Conservation (phyloP, 331 rosid genomes). For the Quercus lobata region DNA sequence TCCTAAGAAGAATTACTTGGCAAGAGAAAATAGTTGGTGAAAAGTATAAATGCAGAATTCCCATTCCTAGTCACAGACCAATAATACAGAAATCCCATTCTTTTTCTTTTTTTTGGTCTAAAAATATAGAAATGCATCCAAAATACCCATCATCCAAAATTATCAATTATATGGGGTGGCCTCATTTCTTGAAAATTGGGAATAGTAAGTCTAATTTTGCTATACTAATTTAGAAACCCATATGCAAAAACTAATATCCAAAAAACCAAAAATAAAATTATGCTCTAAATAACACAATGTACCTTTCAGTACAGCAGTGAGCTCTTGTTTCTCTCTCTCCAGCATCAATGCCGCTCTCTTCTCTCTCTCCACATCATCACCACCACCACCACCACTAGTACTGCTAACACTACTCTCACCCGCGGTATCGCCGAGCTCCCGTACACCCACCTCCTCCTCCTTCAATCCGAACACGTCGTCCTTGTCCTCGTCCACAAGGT, state of each 20-base stretch:
- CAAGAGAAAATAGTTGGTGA: not conserved
- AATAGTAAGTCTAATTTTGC: no score
- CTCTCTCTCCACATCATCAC: conserved; percentile 9
- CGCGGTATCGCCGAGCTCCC: conserved; percentile 10
- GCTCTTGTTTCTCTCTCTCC: conserved; percentile 59
- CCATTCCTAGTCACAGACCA: not conserved
- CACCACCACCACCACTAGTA: not conserved
- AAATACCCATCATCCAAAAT: not conserved
- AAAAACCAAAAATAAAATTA: not conserved
- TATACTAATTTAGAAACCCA: not conserved
- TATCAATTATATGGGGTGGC: no score
- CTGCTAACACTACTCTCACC: not conserved
- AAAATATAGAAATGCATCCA: not conserved
- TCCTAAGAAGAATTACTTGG: not conserved
- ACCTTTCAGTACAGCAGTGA: conserved; percentile 65
- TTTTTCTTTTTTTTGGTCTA: not conserved
- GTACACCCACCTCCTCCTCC: conserved; percentile 35
- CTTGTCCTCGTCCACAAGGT: conserved; percentile 19
- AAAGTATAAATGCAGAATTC: not conserved
- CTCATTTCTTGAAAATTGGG: no score
- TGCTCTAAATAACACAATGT: not conserved
- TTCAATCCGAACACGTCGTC: conserved; percentile 39
- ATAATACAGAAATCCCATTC: not conserved
- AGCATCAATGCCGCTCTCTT: conserved; percentile 30
- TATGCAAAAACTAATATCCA: not conserved